Conservation (phyloP, 1,284 basidiomycete genomes). For the Cryptococcus sp. region DNA sequence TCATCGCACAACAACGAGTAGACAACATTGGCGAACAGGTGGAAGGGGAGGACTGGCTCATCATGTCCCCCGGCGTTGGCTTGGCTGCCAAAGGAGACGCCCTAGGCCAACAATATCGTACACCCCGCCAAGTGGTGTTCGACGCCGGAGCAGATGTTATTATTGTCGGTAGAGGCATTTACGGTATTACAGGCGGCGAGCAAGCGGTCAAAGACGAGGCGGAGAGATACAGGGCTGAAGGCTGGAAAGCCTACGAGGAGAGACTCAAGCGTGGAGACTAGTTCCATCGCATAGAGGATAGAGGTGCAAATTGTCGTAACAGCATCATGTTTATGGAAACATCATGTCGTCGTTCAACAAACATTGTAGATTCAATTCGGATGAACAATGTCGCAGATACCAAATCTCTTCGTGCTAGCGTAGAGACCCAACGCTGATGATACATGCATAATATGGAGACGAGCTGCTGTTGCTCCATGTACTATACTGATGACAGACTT, state of each 20-base stretch:
- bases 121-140: slow-evolving; percentile 79
- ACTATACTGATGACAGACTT: no score
- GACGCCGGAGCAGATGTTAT: slow-evolving; percentile 94
- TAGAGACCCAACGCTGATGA: no score
- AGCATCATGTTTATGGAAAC: no score
- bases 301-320: not conserved
- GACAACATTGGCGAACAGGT: slow-evolving; percentile 56
- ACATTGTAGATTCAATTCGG: no score
- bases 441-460: no score
- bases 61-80: slow-evolving; percentile 92
- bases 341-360: no score
- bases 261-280: slow-evolving; percentile 25
- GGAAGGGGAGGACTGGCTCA: slow-evolving; percentile 71
- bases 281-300: not conserved
- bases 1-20: slow-evolving; percentile 87
- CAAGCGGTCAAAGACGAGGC: slow-evolving; percentile 69
- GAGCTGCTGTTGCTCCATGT: no score
- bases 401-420: no score
- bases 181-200: slow-evolving; percentile 66
- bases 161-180: slow-evolving; percentile 95
- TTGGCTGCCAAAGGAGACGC: slow-evolving; percentile 78
- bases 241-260: slow-evolving; percentile 87
- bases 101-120: slow-evolving; percentile 96
- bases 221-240: slow-evolving; percentile 77
- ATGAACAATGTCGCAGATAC: no score